Evolutionary conservation across 495 filamentous ascomycete genomes (phyloP), one percentile per base, ranked within the genome.

Genomic region (Acidiella bohemica): DNA sequence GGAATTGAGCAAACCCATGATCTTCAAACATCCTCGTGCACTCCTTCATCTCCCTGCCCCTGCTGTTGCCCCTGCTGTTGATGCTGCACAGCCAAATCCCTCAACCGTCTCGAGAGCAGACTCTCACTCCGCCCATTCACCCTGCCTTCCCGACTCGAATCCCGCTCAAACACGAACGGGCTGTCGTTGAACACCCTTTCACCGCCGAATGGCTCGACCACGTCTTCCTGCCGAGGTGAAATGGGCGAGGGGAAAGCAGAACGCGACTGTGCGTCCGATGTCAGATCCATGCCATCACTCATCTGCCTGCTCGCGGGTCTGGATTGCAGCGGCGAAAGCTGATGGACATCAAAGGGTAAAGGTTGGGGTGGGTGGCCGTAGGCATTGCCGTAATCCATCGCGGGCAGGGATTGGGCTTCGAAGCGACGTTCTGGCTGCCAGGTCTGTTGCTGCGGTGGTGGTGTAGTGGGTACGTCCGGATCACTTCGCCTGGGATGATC

Each of bases 71-170:
- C n/a, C n/a, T n/a, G n/a, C n/a, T n/a, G n/a, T n/a, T n/a, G n/a
- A n/a, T n/a, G n/a, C n/a, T n/a, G 51, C 4, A 57, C 43, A 33
- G 58, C 55, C 22, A 61, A 46, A 14, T 54, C 57, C 36, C 41
- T 55, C 44, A 60, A 40, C 30, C 50, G 47, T 40, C 42, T 52
- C 28, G 56, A 54, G 8, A 64, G 36, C 22, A 61, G 42, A 5
- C 56, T 51, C 13, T 54, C 50, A 25, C 35, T 47, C 14, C 47
- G 41, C 29, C 36, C 43, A 3, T 29, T 39, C 6, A 36, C 8
- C 75, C 78, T 5, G 71, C 75, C 44, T 84, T 85, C 16, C 77
- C 78, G 11, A 61, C 57, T 53, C 82, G 76, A 12, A 72, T 76
- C 51, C 69, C 42, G 35, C 31, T 50, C 47, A 22, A 50, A 50